Base-by-base conservation (phyloP, 2,329 filamentous ascomycete species). In the Tolypocladium tropicale region DNA sequence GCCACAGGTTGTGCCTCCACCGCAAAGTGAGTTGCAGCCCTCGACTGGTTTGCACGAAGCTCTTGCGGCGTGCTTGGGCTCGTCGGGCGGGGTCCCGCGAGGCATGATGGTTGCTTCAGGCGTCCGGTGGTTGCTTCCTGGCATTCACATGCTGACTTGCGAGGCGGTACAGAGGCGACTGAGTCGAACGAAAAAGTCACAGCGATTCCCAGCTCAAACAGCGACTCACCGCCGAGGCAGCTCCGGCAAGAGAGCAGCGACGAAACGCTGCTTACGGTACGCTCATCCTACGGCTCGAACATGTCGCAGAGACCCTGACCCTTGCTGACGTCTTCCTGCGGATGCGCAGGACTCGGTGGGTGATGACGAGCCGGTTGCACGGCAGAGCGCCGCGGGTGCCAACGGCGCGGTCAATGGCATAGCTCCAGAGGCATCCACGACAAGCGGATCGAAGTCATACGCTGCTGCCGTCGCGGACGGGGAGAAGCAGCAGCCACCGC, bases 141-240 rank as follows among this genome's bases (percentile, higher is more conserved):
- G 28, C n/a, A 28, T 16, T 16, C 10, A 30, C 5, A 32, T 49
- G 25, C 43, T 66, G 55, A 66, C 49, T 21, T 23, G 21, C 10
- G 2, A 14, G 14, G 41, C 63, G 61, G 43, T 16, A n/a, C 52
- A 10, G 43, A 56, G 4, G 36, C 48, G 18, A 54, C 41, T 25
- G 57, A 62, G 36, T 28, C 58, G 16, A 57, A 61, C 53, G 60
- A 65, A 54, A 66, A 65, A 52, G 61, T 63, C 50, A 59, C 59
- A 25, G 61, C 59, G 14, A 56, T 61, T 36, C 55, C 61, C 5
- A 62, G 65, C 43, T 57, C 59, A 25, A 58, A 60, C 34, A 56
- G 41, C 37, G 53, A 60, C 25, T 54, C 62, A 49, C 46, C 53
- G 52, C 43, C 21, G 25, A 7, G 23, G 39, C 58, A 54, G 54